Base-by-base conservation (phyloP, 805 yeast genomes). In the Ogataea henricii region DNA sequence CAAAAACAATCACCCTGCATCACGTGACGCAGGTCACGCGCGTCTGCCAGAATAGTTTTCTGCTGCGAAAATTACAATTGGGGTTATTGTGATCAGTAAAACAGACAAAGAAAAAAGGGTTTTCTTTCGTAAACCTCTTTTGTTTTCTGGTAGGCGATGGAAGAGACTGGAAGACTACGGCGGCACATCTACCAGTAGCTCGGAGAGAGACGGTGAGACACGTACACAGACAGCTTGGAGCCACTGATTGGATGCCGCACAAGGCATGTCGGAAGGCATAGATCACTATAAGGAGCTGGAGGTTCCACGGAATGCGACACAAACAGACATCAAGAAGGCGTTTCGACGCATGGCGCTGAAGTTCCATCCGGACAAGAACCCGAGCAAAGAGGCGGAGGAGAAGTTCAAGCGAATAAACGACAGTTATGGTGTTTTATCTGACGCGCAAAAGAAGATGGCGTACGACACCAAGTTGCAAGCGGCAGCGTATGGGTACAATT, bases 321-420 rank as follows among this genome's bases (percentile, higher is more conserved):
- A 73, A 8, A 61, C 67, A 2, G 85, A 82, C 51, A 80, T 89
- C 60, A 87, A 87, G 64, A 87, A 86, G 64, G 90, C 96, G 1
- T 89, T 86, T 68, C 74, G 90, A 58, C 82, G 79, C 58, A 76
- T 82, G 56, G 95, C 95, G 3, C 74, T 87, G 49, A 73, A 71
- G 53, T 78, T 78, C 59, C 96, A 88, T 64, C 96, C 96, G 0
- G 96, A 88, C 63, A 88, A 89, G 70, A 85, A 87, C 62, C 81
- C 79, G 10, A 70, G 67, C 39, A 59, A 59, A 42, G 73, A 83
- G 46, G 87, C 87, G 20, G 96, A 89, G 65, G 76, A 74, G 46
- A 86, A 85, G 58, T 91, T 92, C 94, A 88, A 92, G 50, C 86
- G 82, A 45, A 84, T 92, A 48, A 92, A 88, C 63, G 89, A 86